Evolutionary conservation across 768 basidiomycete genomes (phyloP), one percentile per base, ranked within the genome.

Genomic region (Suillus sp.): DNA sequence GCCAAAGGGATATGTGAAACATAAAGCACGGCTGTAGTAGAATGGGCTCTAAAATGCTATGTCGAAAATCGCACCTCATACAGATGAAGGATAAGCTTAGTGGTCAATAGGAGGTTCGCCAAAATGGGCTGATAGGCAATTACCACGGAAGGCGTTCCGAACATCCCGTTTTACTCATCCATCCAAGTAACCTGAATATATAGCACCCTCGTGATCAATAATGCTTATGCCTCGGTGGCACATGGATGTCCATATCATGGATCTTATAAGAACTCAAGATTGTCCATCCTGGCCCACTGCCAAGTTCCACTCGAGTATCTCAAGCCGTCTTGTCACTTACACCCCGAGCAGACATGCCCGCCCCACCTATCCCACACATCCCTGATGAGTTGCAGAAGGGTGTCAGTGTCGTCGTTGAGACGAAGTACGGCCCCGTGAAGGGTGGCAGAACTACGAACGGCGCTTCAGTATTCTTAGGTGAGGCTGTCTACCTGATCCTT

Each of bases 401-500:
- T 11, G 75, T 73, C 2, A 78, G 82, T 18, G 79, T 89, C 5
- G 70, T 73, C 4, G 84, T 84, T 4, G 71, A 83, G 38, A 90
- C 90, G 14, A 78, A 74, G 14, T 84, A 81, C 70, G 89, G 89
- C 0, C 71, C 74, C 7, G 71, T 91, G 27, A 82, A 72, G 27
- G 90, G 90, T 13, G 87, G 85, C 16, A 80, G 84, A 35, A 84
- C 88, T 4, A 74, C 69, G 34, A 90, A 88, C 66, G 87, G 87
- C 1, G 78, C 86, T 47, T 84, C 80, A 6, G 83, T 84, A 22
- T 91, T 90, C 71, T 77, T 91, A 43, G 89, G 90, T 88, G 68
- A 30, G 77, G 25, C 30, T 40, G 10, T 40, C 38, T 3, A 40
- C 5, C n/a, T 38, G 1, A 37, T 27, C 20, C 56, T 40, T 40